Percentiles rank a stretch among this genome's conserved stretches.
Conservation (phyloP, 2,329 filamentous ascomycete genomes). For the Xylaria sp. region DNA sequence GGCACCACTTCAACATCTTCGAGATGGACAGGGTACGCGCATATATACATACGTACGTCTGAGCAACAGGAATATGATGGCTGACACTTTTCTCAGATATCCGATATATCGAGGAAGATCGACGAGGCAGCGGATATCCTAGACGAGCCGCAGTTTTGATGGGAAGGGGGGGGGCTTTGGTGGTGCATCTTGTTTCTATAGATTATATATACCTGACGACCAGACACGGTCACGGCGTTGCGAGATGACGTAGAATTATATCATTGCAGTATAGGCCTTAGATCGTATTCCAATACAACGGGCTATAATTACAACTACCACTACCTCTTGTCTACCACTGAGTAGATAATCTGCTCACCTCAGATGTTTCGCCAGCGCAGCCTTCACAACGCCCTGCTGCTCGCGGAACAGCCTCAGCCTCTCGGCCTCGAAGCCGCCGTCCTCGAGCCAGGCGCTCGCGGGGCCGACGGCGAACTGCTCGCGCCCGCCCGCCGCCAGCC, state of each 20-base stretch:
- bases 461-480: slow-evolving; percentile 44
- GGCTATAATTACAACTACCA: not conserved
- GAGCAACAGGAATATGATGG: not conserved
- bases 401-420: slow-evolving; percentile 31
- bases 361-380: slow-evolving; percentile 18
- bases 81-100: slow-evolving; percentile 24
- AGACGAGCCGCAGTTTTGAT: slow-evolving; percentile 25
- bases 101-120: slow-evolving; percentile 32
- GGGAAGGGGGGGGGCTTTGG: not conserved
- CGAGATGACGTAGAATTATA: no score
- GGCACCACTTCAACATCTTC: slow-evolving; percentile 51
- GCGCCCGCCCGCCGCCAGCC: slow-evolving; percentile 41
- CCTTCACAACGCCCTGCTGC: slow-evolving; percentile 27
- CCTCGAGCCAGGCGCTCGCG: slow-evolving; percentile 27
- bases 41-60: not conserved
- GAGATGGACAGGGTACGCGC: slow-evolving; percentile 33
- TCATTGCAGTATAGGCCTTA: no score
- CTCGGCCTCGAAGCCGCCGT: slow-evolving; percentile 33
- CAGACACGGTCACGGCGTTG: not conserved
- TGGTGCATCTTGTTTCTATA: not conserved
- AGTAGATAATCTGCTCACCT: no score
- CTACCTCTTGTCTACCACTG: not conserved
- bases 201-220: not conserved
- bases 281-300: no score
- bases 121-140: slow-evolving; percentile 29